Evolutionary conservation across 352 stramenopile species (phyloP).

Genomic region (Phytophthora tentaculata): DNA sequence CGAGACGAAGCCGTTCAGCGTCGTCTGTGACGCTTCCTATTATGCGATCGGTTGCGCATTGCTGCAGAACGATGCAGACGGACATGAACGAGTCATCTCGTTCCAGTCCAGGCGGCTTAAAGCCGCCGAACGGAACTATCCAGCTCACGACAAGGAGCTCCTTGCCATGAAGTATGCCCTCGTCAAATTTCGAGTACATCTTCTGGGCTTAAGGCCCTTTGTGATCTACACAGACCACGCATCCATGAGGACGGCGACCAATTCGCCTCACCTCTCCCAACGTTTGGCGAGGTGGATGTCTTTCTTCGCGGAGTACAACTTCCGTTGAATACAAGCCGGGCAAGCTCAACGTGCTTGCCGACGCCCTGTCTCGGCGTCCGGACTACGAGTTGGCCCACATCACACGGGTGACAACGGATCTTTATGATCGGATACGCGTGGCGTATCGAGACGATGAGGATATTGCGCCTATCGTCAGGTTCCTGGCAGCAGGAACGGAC

Average conservation of each 20-base stretch:
- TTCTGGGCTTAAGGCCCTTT: too few species aligned
- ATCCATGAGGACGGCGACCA: neutral
- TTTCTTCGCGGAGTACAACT: conserved; percentile 2
- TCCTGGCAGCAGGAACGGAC: neutral
- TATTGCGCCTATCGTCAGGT: neutral
- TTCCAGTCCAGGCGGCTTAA: too few species aligned
- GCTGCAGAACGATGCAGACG: too few species aligned
- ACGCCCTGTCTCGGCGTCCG: neutral
- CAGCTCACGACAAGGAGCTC: too few species aligned
- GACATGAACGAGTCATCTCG: too few species aligned
- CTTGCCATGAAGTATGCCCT: too few species aligned
- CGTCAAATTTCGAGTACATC: too few species aligned
- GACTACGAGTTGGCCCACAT: neutral
- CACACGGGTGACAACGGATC: neutral
- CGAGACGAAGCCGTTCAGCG: too few species aligned
- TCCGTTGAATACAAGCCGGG: conserved; percentile 4
- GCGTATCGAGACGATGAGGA: neutral
- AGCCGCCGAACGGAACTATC: too few species aligned
- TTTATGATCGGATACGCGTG: neutral
- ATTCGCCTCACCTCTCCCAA: neutral
- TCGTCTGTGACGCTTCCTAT: too few species aligned
- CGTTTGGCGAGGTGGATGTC: neutral
- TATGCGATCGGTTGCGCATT: too few species aligned
- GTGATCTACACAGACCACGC: too few species aligned
- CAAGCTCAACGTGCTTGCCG: neutral